A percentile compares a stretch with the other conserved stretches of the same genome.
Evolutionary conservation across 768 basidiomycete species (phyloP).

Genomic region (Russula abietina): DNA sequence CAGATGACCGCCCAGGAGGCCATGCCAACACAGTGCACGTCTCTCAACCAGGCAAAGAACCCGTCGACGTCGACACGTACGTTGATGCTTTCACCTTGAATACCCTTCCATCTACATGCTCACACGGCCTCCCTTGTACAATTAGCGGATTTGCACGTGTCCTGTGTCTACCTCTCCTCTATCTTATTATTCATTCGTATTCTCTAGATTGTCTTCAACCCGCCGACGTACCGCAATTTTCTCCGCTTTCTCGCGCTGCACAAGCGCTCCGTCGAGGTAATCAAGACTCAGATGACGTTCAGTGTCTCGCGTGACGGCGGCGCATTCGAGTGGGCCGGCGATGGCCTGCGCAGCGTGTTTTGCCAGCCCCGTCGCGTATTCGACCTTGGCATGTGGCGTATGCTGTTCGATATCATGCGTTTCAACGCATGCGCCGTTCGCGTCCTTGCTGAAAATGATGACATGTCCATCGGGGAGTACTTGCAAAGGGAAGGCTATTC

Average conservation of each 20-base stretch:
- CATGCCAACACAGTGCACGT: constrained; percentile 52
- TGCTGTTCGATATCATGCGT: constrained; percentile 57
- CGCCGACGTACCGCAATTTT: constrained; percentile 63
- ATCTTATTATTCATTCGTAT: neutral
- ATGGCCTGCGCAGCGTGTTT: constrained; percentile 55
- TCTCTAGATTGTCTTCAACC: constrained; percentile 69
- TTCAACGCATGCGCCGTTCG: constrained; percentile 53
- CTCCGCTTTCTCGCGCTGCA: constrained; percentile 55
- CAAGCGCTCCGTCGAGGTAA: constrained; percentile 39
- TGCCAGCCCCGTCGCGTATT: constrained; percentile 59
- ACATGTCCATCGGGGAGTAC: constrained; percentile 48
- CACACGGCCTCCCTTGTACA: neutral
- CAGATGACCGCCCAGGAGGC: constrained; percentile 60
- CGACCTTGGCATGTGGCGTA: no score
- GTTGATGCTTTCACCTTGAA: no score
- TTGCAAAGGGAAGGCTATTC: constrained; percentile 60
- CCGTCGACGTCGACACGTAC: no score
- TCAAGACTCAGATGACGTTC: constrained; percentile 72
- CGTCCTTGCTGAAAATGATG: constrained; percentile 30
- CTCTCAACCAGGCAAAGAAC: no score
- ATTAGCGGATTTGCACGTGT: constrained; percentile 10
- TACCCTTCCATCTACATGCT: neutral
- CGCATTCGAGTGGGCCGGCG: constrained; percentile 71
- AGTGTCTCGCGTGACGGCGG: constrained; percentile 66
- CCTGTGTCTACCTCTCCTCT: neutral